These are phyloP conservation scores for Kluyveromyces wickerhamii DNA, from an alignment of 805 yeast genomes.

Conservation along the genomic window DNA sequence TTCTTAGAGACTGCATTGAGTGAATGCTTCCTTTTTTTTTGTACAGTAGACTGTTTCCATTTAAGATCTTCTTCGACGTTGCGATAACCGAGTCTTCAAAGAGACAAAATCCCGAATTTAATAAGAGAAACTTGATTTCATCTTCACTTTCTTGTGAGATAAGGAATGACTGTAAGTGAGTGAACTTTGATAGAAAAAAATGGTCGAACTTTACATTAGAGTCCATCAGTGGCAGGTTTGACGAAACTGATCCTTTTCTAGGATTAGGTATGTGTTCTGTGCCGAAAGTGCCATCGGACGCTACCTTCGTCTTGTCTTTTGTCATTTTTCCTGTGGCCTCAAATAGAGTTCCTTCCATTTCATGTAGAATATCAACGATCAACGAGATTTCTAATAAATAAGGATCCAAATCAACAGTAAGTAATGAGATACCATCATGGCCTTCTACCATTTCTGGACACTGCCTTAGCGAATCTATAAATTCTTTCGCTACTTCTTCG, in stretches of 20 bases:
- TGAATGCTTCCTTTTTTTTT: slow-evolving; percentile 1
- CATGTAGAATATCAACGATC: slow-evolving; percentile 33
- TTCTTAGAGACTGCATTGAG: not conserved
- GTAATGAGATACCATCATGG: slow-evolving; percentile 40
- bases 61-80: slow-evolving; percentile 20
- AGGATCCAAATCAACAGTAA: slow-evolving; percentile 40
- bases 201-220: slow-evolving; percentile 31
- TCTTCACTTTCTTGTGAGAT: slow-evolving; percentile 36
- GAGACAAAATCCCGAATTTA: slow-evolving; percentile 27
- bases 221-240: not conserved
- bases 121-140: slow-evolving; percentile 34
- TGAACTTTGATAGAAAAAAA: slow-evolving; percentile 30
- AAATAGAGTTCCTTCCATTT: slow-evolving; percentile 13
- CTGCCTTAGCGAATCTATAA: slow-evolving; percentile 11
- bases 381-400: slow-evolving; percentile 42
- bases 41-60: not conserved
- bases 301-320: not conserved
- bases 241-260: slow-evolving; percentile 1
- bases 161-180: slow-evolving; percentile 31
- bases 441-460: slow-evolving; percentile 17
- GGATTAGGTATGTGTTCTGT: not conserved
- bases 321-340: not conserved
- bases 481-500: slow-evolving; percentile 8
- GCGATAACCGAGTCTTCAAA: slow-evolving; percentile 22
- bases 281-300: not conserved